A percentile compares a stretch with the other conserved stretches of the same genome.
Conservation (phyloP, 306 rosid species). For the Trifolium repens region DNA sequence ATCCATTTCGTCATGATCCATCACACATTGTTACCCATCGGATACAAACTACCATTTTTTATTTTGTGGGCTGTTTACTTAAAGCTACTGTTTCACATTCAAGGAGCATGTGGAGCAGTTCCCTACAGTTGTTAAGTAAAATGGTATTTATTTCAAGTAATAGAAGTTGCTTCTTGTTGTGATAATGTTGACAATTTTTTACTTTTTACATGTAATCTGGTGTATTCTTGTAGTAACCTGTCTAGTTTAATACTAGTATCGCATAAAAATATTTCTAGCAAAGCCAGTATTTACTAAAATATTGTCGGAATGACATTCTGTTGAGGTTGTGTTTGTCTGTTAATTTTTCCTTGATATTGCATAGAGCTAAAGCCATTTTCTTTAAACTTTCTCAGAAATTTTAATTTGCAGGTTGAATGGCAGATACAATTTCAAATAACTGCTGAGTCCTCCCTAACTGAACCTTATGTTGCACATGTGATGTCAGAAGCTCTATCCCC, state of each 20-base stretch:
- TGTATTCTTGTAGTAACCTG: constrained; percentile 27
- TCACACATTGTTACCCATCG: constrained; percentile 88
- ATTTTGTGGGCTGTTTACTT: constrained; percentile 65
- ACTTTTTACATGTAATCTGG: constrained; percentile 25
- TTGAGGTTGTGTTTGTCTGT: constrained; percentile 21
- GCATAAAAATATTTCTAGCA: constrained; percentile 21
- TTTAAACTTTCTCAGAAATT: constrained; percentile 32
- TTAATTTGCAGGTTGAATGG: constrained; percentile 70
- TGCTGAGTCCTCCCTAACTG: constrained; percentile 71
- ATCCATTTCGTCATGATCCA: constrained; percentile 91
- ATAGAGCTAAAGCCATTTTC: constrained; percentile 28
- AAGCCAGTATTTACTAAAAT: constrained; percentile 28
- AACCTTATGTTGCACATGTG: constrained; percentile 80
- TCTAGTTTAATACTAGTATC: constrained; percentile 16
- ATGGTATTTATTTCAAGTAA: constrained; percentile 63
- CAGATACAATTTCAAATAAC: constrained; percentile 83
- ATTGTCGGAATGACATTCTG: constrained; percentile 14
- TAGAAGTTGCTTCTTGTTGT: constrained; percentile 20
- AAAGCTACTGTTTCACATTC: constrained; percentile 53
- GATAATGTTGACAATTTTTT: constrained; percentile 23
- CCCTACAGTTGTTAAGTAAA: constrained; percentile 61
- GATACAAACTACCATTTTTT: constrained; percentile 66
- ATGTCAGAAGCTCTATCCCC: constrained; percentile 69
- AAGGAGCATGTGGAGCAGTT: constrained; percentile 60
- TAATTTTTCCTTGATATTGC: constrained; percentile 35